Evolutionary conservation across 768 basidiomycete species (phyloP).

Genomic region (Suillus placidus): DNA sequence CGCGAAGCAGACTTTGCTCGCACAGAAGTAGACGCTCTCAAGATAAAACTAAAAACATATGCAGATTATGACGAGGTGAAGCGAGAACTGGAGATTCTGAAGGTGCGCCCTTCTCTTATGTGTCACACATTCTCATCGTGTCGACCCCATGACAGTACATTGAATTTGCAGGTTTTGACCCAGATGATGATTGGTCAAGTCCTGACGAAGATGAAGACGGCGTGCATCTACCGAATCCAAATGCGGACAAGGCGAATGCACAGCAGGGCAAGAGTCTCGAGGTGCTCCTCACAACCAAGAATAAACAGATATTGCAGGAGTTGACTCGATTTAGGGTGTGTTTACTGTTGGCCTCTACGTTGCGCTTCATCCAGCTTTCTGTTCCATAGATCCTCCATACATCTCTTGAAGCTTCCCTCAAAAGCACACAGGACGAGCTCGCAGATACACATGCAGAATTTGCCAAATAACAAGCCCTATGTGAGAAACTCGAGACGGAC

Average conservation of each 20-base stretch:
- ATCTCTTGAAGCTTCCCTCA: slow-evolving; percentile 75
- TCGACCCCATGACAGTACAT: slow-evolving; percentile 66
- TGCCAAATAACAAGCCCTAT: slow-evolving; percentile 75
- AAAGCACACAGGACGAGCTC: slow-evolving; percentile 58
- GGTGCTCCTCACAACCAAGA: slow-evolving; percentile 88
- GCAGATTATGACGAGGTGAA: slow-evolving; percentile 96
- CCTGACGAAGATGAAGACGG: slow-evolving; percentile 49
- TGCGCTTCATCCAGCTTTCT: neutral
- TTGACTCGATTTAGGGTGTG: slow-evolving; percentile 86
- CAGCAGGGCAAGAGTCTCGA: slow-evolving; percentile 85
- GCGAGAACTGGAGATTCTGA: slow-evolving; percentile 97
- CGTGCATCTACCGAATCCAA: slow-evolving; percentile 82
- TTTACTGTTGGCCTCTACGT: slow-evolving; percentile 9
- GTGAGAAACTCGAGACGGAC: slow-evolving; percentile 92
- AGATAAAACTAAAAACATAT: slow-evolving; percentile 69
- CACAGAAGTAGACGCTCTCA: slow-evolving; percentile 68
- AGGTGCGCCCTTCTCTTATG: slow-evolving; percentile 52
- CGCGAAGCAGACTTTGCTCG: slow-evolving; percentile 1
- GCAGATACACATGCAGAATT: slow-evolving; percentile 63
- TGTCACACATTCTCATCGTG: neutral
- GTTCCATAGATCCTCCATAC: slow-evolving; percentile 70
- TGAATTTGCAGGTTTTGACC: slow-evolving; percentile 90
- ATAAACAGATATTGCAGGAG: slow-evolving; percentile 90
- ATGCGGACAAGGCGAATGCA: slow-evolving; percentile 79
- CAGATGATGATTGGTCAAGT: slow-evolving; percentile 47